A percentile compares a stretch with the other conserved stretches of the same genome.
Evolutionary conservation across 2,329 filamentous ascomycete genomes (phyloP).

Genomic region (Lachnellula hyalina): DNA sequence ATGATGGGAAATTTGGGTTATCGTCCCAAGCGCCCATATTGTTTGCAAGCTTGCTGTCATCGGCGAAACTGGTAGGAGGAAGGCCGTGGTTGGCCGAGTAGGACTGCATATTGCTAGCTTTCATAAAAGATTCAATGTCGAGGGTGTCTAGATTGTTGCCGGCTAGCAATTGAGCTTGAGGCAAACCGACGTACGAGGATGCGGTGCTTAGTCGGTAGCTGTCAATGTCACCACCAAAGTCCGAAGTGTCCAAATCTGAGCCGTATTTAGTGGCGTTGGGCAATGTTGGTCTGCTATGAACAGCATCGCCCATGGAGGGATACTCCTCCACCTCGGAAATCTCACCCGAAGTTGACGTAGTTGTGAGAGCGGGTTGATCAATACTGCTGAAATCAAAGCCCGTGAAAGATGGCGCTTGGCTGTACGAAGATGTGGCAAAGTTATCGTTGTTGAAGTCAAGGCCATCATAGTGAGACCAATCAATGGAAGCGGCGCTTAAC

Average conservation of each 20-base stretch:
- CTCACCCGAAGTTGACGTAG: slow-evolving; percentile 59
- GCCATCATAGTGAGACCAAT: slow-evolving; percentile 49
- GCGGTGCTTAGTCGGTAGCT: slow-evolving; percentile 45
- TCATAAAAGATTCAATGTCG: slow-evolving; percentile 53
- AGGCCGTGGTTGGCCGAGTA: slow-evolving; percentile 19
- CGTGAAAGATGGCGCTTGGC: slow-evolving; percentile 49
- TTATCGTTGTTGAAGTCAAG: slow-evolving; percentile 45
- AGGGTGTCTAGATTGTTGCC: slow-evolving; percentile 44
- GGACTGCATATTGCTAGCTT: slow-evolving; percentile 25
- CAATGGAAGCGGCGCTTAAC: slow-evolving; percentile 49
- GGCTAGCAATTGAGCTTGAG: slow-evolving; percentile 41
- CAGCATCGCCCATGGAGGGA: slow-evolving; percentile 38
- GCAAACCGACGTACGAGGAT: slow-evolving; percentile 43
- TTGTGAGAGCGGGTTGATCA: slow-evolving; percentile 51
- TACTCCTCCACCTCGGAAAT: slow-evolving; percentile 63
- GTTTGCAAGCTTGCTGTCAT: slow-evolving; percentile 39
- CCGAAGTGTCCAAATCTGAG: slow-evolving; percentile 34
- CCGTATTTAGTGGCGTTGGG: slow-evolving; percentile 36
- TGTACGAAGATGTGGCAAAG: slow-evolving; percentile 50
- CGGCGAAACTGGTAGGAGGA: slow-evolving; percentile 12
- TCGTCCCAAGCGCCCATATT: slow-evolving; percentile 36
- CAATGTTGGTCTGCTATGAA: slow-evolving; percentile 28
- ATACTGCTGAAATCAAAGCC: slow-evolving; percentile 50
- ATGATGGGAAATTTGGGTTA: slow-evolving; percentile 28
- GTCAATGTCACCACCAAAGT: slow-evolving; percentile 38